Evolutionary conservation across 208 protist species (phyloP), one percentile per base, ranked within the genome.

Genomic region (Endotrypanum monterogeii): DNA sequence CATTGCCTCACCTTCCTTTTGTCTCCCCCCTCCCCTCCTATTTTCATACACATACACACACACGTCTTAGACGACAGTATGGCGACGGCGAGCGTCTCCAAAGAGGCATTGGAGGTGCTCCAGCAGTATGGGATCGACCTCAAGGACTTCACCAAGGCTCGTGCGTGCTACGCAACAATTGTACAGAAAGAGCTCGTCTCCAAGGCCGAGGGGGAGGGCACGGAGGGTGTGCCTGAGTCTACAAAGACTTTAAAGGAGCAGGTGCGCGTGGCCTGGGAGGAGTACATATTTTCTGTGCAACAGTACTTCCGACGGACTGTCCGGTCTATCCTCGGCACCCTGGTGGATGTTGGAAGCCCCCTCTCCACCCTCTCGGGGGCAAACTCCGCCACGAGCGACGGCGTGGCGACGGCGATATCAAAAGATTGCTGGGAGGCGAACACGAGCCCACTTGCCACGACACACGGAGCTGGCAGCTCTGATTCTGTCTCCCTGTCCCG

Each of bases 91-190:
- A 74, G 58, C 58, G 80, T 96, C 30, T 76, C 82, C 41, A 61
- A 81, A 37, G 86, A 79, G 73, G 74, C 87, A 20, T 56, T 90
- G 67, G 78, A 89, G 66, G 63, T 94, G 28, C 78, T 96, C 52
- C 86, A 96, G 67, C 78, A 83, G 57, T 90, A 88, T 61, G 60
- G 57, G 63, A 89, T 96, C 71, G 88, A 96, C 69, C 57, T 90
- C 3, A 92, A 92, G 68, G 92, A 96, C 74, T 91, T 92, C 55
- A 83, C 71, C 48, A 92, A 89, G 75, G 92, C 92, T 5, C 54
- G 66, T 7, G 60, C 71, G 18, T 81, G 88, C n/a, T 96, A 94
- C 80, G 79, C 71, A 2, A 71, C 74, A 18, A 78, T 92, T 25
- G 67, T 83, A n/a, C 57, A 72, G 48, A 76, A 87, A 23, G 80